These are phyloP conservation scores for Talaromyces sp. DNA, from an alignment of 2,329 filamentous ascomycete genomes.

Conservation along the genomic window DNA sequence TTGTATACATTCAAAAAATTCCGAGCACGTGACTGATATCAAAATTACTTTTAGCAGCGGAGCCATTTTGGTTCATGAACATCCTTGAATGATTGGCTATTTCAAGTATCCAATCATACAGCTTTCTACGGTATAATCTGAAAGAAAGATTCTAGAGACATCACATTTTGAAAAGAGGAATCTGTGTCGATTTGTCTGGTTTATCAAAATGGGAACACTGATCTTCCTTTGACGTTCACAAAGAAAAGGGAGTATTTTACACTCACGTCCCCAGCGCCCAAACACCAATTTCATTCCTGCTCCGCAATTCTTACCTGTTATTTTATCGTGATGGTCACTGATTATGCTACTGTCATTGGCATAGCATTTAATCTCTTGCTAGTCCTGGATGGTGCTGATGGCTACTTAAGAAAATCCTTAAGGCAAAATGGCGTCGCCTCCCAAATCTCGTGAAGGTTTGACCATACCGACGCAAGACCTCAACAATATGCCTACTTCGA, in stretches of 20 bases:
- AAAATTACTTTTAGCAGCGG: not conserved
- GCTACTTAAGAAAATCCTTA: not conserved
- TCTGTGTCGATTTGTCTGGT: not conserved
- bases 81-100: not conserved
- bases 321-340: not conserved
- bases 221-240: not conserved
- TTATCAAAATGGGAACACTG: not conserved
- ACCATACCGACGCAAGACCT: not conserved
- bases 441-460: not conserved
- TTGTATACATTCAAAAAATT: not conserved
- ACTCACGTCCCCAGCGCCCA: not conserved
- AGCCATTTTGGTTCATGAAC: not conserved
- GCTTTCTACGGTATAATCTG: not conserved
- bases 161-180: not conserved
- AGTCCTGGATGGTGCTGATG: not conserved
- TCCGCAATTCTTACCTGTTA: not conserved
- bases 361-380: not conserved
- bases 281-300: not conserved
- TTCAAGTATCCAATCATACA: not conserved
- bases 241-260: not conserved
- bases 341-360: not conserved
- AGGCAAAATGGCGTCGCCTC: not conserved
- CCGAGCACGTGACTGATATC: not conserved
- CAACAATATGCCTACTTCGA: not conserved
- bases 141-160: not conserved